Conservation (phyloP, 148 eudicot species). For the Amaranthus cruentus region DNA sequence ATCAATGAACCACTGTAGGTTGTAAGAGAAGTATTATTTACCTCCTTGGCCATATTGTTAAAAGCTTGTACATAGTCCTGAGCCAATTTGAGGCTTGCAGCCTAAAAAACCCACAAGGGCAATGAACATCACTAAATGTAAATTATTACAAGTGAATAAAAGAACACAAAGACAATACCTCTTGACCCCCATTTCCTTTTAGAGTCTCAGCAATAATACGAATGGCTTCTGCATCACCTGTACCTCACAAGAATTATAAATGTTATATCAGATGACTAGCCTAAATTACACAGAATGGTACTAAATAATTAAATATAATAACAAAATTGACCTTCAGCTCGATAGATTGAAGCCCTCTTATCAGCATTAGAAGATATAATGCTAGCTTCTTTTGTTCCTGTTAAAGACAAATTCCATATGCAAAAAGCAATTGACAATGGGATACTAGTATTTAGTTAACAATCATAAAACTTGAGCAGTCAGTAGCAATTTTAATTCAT, state of each 20-base stretch:
- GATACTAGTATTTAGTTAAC: no score
- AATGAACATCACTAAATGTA: not conserved
- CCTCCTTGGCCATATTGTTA: slow-evolving; percentile 69
- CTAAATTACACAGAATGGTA: not conserved
- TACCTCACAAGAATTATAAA: slow-evolving; percentile 8
- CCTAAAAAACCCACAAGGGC: slow-evolving; percentile 41
- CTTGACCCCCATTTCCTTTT: slow-evolving; percentile 49
- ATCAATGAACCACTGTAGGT: not conserved
- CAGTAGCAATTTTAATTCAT: no score
- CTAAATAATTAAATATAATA: not conserved
- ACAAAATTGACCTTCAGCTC: slow-evolving; percentile 60
- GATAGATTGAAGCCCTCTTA: slow-evolving; percentile 59
- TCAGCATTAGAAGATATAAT: slow-evolving; percentile 90
- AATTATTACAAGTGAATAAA: not conserved
- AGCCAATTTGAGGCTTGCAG: slow-evolving; percentile 82
- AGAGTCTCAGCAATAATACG: slow-evolving; percentile 48
- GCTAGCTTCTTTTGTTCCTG: slow-evolving; percentile 79
- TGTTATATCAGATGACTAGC: not conserved
- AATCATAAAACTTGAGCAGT: no score
- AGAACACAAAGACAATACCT: slow-evolving; percentile 28
- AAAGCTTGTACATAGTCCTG: slow-evolving; percentile 86
- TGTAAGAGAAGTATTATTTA: slow-evolving; percentile 15
- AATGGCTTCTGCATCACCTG: slow-evolving; percentile 88
- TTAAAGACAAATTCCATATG: slow-evolving; percentile 6
- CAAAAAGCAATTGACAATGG: not conserved